Percentiles rank a stretch among this genome's conserved stretches.
These are phyloP conservation scores for Xanthoparmelia taractica DNA, from an alignment of 495 filamentous ascomycete genomes.

Conservation along the genomic window DNA sequence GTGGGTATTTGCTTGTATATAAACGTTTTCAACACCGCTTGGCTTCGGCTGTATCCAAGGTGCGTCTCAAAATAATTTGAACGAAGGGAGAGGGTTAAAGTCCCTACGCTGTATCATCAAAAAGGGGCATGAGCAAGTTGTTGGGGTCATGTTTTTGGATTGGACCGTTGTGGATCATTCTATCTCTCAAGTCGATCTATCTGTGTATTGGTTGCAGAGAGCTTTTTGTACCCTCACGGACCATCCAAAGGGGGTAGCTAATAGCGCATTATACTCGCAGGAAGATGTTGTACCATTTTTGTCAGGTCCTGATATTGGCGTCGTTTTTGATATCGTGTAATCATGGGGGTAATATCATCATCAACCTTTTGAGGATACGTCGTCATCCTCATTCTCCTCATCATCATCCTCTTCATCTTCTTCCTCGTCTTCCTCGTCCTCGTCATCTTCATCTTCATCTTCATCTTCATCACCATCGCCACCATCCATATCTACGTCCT, in stretches of 20 bases:
- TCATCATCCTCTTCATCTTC: constrained; percentile 22
- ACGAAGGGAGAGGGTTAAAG: too few relatives aligned
- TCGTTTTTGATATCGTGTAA: not conserved
- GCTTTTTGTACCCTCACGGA: not conserved
- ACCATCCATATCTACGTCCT: constrained; percentile 58
- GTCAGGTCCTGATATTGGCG: not conserved
- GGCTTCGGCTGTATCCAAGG: not conserved
- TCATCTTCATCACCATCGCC: constrained; percentile 57
- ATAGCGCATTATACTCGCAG: not conserved
- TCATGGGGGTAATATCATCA: not conserved
- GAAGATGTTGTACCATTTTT: not conserved
- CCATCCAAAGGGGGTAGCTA: not conserved
- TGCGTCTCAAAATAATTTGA: too few relatives aligned
- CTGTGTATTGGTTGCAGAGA: not conserved
- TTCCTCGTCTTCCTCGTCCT: constrained; percentile 38
- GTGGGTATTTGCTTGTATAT: not conserved
- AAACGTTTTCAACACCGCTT: not conserved
- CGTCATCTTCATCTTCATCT: constrained; percentile 41
- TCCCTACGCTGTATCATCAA: not conserved
- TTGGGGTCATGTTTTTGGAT: not conserved
- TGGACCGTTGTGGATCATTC: not conserved
- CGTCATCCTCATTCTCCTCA: constrained; percentile 25
- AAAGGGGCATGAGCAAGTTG: not conserved
- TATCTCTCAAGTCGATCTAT: not conserved
- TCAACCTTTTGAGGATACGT: constrained; percentile 2